A percentile compares a stretch with the other conserved stretches of the same genome.
Conservation (phyloP, 345 rosid genomes). For the Gynandropsis gynandra region DNA sequence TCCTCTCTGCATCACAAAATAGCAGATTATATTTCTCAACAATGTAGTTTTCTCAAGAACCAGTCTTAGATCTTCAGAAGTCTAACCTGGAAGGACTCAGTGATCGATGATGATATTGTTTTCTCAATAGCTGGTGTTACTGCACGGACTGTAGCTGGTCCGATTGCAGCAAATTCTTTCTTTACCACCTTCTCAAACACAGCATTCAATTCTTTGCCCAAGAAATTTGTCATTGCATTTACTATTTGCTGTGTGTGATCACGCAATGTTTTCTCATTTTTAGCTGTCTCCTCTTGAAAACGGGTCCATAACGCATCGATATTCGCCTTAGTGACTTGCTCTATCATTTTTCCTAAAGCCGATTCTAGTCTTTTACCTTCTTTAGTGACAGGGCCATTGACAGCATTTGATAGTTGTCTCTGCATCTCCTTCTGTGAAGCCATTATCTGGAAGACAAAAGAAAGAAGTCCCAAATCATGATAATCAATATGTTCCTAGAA, state of each 20-base stretch:
- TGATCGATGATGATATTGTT: slow-evolving; percentile 50
- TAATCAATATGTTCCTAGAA: too few species aligned
- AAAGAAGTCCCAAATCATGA: too few species aligned
- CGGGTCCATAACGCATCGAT: slow-evolving; percentile 79
- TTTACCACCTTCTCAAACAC: slow-evolving; percentile 59
- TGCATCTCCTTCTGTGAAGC: slow-evolving; percentile 67
- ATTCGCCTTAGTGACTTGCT: slow-evolving; percentile 63
- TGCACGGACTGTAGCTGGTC: slow-evolving; percentile 44
- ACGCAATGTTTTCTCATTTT: slow-evolving; percentile 53
- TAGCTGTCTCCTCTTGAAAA: slow-evolving; percentile 61
- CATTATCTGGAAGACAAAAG: slow-evolving; percentile 41
- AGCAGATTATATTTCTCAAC: slow-evolving; percentile 11
- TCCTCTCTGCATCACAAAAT: slow-evolving; percentile 54
- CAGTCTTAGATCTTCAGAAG: slow-evolving; percentile 7
- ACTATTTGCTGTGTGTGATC: slow-evolving; percentile 57
- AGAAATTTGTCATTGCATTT: slow-evolving; percentile 40
- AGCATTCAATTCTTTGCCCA: slow-evolving; percentile 54
- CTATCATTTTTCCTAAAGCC: slow-evolving; percentile 59
- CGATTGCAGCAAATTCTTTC: slow-evolving; percentile 57
- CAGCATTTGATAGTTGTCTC: slow-evolving; percentile 62
- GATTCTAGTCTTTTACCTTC: slow-evolving; percentile 78
- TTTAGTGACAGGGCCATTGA: slow-evolving; percentile 45
- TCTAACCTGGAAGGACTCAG: slow-evolving; percentile 84
- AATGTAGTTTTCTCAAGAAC: slow-evolving; percentile 13
- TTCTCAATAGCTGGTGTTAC: slow-evolving; percentile 63